These are phyloP conservation scores for Dictyostelium firmibasis DNA, from an alignment of 78 protist species.

Conservation along the genomic window DNA sequence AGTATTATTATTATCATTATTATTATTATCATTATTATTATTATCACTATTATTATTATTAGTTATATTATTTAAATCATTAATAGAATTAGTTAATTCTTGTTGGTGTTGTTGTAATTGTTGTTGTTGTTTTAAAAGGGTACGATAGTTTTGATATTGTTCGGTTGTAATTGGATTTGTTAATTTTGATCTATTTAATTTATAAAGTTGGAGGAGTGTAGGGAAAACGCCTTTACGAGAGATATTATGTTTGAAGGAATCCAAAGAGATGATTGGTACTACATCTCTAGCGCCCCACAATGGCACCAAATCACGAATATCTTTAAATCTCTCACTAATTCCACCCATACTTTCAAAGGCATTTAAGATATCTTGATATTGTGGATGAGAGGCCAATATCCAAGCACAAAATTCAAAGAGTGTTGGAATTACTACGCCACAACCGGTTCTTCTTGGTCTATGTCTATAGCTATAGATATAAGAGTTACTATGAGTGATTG, in stretches of 20 bases:
- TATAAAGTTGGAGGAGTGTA: slow-evolving; percentile 34
- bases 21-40: too few species aligned
- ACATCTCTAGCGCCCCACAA: slow-evolving; percentile 76
- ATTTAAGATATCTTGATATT: slow-evolving; percentile 35
- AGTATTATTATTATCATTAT: too few species aligned
- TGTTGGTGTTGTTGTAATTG: not conserved
- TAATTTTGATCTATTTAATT: slow-evolving; percentile 35
- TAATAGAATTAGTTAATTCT: not conserved
- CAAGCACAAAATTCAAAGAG: slow-evolving; percentile 75
- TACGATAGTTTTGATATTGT: slow-evolving; percentile 6
- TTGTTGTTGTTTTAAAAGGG: not conserved
- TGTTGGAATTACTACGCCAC: slow-evolving; percentile 64
- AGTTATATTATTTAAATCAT: not conserved
- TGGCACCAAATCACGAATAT: slow-evolving; percentile 63
- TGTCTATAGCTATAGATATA: slow-evolving; percentile 53
- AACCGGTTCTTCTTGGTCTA: slow-evolving; percentile 64
- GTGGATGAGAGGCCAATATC: slow-evolving; percentile 41
- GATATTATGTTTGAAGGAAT: slow-evolving; percentile 18
- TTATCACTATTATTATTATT: not conserved
- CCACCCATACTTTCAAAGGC: slow-evolving; percentile 15
- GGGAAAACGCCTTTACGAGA: slow-evolving; percentile 75
- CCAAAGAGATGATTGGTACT: slow-evolving; percentile 13
- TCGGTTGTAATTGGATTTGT: slow-evolving; percentile 56
- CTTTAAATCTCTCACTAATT: slow-evolving; percentile 47
- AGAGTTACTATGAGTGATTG: slow-evolving; percentile 39